Evolutionary conservation across 306 rosid species (phyloP).

Genomic region (Glycine latifolia): DNA sequence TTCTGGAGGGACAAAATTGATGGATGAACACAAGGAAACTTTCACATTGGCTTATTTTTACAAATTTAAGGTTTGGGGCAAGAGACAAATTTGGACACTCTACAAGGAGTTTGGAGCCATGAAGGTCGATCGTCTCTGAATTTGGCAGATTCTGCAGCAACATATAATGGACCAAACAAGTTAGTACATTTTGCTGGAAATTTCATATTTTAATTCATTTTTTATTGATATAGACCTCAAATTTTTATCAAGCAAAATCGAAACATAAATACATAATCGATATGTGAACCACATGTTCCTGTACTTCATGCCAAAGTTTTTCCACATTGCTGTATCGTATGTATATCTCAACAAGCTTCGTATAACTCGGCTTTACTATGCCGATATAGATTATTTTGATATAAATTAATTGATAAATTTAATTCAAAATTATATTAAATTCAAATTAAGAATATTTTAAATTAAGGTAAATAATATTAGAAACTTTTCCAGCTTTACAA

Average conservation of each 20-base stretch:
- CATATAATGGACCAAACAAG: too few relatives aligned
- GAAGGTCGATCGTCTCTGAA: background rate
- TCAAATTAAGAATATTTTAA: too few relatives aligned
- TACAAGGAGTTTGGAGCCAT: background rate
- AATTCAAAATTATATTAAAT: too few relatives aligned
- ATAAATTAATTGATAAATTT: too few relatives aligned
- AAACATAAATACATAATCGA: background rate
- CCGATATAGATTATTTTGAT: too few relatives aligned
- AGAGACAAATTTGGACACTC: constrained; percentile 30
- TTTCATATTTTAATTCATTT: too few relatives aligned
- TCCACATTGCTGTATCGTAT: background rate
- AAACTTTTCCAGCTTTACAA: too few relatives aligned
- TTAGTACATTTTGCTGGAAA: background rate
- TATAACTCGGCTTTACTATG: too few relatives aligned
- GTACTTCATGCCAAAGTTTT: constrained; percentile 26
- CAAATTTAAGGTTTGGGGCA: background rate
- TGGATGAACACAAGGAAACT: background rate
- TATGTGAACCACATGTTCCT: background rate
- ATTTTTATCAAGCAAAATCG: background rate
- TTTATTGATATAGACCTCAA: background rate
- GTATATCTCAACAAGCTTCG: constrained; percentile 13
- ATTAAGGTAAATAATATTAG: too few relatives aligned
- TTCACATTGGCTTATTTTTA: background rate
- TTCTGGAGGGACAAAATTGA: background rate
- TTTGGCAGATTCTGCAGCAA: constrained; percentile 20